These are phyloP conservation scores for Penicillium sp. DNA, from an alignment of 2,329 filamentous ascomycete species.

Conservation along the genomic window DNA sequence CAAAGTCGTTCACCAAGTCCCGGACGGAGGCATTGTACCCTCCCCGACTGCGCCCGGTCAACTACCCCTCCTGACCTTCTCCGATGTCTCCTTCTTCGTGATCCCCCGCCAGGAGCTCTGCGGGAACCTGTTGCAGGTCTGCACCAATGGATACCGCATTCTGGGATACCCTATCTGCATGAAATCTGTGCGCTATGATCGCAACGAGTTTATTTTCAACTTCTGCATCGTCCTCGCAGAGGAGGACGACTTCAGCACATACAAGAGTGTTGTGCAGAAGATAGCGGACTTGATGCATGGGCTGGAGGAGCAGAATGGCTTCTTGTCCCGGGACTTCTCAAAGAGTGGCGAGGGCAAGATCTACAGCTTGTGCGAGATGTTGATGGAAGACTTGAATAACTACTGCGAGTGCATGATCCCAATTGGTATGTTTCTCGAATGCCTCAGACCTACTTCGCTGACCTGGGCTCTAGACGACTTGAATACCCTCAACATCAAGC, in stretches of 20 bases:
- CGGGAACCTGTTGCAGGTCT: slow-evolving; percentile 77
- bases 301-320: slow-evolving; percentile 87
- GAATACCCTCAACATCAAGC: slow-evolving; percentile 94
- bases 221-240: slow-evolving; percentile 82
- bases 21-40: slow-evolving; percentile 58
- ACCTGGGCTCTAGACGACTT: slow-evolving; percentile 66
- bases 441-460: slow-evolving; percentile 3
- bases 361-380: slow-evolving; percentile 75
- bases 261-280: slow-evolving; percentile 82
- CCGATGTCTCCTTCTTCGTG: slow-evolving; percentile 84
- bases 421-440: slow-evolving; percentile 63
- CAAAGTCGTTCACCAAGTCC: slow-evolving; percentile 66
- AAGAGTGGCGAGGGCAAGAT: slow-evolving; percentile 53
- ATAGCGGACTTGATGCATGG: slow-evolving; percentile 82
- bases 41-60: slow-evolving; percentile 48
- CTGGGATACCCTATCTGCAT: slow-evolving; percentile 90
- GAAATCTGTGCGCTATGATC: slow-evolving; percentile 75
- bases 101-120: slow-evolving; percentile 95
- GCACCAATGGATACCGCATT: slow-evolving; percentile 73
- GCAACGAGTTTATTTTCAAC: slow-evolving; percentile 98
- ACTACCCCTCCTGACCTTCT: slow-evolving; percentile 78
- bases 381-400: slow-evolving; percentile 92
- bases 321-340: slow-evolving; percentile 58
- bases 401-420: slow-evolving; percentile 99
- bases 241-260: slow-evolving; percentile 70